Base-by-base conservation (phyloP, 352 stramenopile species). In the Phytophthora constricta region DNA sequence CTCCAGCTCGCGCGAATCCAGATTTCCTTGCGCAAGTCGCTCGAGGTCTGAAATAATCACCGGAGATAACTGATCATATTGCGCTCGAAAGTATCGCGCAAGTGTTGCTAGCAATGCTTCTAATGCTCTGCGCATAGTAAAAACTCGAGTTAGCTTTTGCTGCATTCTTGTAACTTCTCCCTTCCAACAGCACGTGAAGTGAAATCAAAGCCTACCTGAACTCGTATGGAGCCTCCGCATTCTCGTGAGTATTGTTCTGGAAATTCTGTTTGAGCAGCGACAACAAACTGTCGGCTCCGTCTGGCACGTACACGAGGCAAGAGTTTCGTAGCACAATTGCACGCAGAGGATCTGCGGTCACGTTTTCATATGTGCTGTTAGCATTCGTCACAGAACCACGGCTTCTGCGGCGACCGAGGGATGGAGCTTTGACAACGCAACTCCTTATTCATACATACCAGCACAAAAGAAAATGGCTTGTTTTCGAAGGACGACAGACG, bases 381-480 rank as follows among this genome's bases (percentile, higher is more conserved):
- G 22, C 27, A n/a, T 58, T 20, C 27, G 14, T 28, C 4, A 17
- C 1, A 31, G 28, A 62, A 20, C 39, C n/a, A n/a, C n/a, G n/a
- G n/a, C n/a, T n/a, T n/a, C n/a, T n/a, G n/a, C n/a, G n/a, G n/a
- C n/a, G n/a, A n/a, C n/a, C n/a, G n/a, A n/a, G n/a, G n/a, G n/a
- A n/a, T n/a, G n/a, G n/a, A n/a, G n/a, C n/a, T n/a, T n/a, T n/a
- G n/a, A n/a, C n/a, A n/a, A n/a, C n/a, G n/a, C n/a, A n/a, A n/a
- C n/a, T n/a, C 17, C 17, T 5, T 31, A 46, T 34, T n/a, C 22
- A 4, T 41, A 51, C 58, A 3, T 62, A 87, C 82, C 82, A 53
- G 80, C 79, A 42, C 81, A 89, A 50, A 91, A 77, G 37, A 91
- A 58, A 43, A 91, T 84, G 1, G 82, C 78, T 70, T 91, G 82